Percentiles rank a stretch among this genome's conserved stretches.
These are phyloP conservation scores for Knoxia roxburghii DNA, from an alignment of 257 asterid genomes.

Conservation along the genomic window DNA sequence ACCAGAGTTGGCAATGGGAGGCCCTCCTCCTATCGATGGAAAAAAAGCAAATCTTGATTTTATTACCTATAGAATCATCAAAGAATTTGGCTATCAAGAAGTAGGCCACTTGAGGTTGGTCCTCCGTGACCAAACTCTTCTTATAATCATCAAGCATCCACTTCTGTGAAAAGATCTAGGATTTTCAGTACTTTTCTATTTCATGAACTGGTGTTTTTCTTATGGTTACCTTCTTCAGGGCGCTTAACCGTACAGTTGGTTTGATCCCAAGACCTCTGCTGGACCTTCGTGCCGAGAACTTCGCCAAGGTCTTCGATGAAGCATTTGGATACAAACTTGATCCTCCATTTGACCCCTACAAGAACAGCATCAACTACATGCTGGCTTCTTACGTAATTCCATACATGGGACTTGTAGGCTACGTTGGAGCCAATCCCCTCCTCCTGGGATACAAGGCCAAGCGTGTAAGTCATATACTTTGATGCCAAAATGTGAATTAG, in stretches of 20 bases:
- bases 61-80: not conserved
- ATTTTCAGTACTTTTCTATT: no score
- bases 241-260: constrained; percentile 33
- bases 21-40: constrained; percentile 1
- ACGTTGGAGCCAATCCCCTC: constrained; percentile 46
- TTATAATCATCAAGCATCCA: not conserved
- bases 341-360: constrained; percentile 48
- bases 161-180: not conserved
- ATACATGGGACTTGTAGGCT: constrained; percentile 38
- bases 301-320: constrained; percentile 31
- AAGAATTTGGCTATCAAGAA: constrained; percentile 2
- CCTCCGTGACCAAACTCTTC: not conserved
- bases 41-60: constrained; percentile 1
- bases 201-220: not conserved
- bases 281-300: constrained; percentile 34
- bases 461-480: constrained; percentile 20
- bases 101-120: not conserved
- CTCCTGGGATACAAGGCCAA: constrained; percentile 26
- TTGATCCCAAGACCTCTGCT: constrained; percentile 40
- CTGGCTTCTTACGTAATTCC: constrained; percentile 38
- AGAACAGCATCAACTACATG: constrained; percentile 38
- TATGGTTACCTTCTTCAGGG: constrained; percentile 21
- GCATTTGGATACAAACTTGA: constrained; percentile 38
- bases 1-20: constrained; percentile 8
- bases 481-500: not conserved